Evolutionary conservation across 2,329 filamentous ascomycete genomes (phyloP).

Genomic region (Trichophaea hybrida): DNA sequence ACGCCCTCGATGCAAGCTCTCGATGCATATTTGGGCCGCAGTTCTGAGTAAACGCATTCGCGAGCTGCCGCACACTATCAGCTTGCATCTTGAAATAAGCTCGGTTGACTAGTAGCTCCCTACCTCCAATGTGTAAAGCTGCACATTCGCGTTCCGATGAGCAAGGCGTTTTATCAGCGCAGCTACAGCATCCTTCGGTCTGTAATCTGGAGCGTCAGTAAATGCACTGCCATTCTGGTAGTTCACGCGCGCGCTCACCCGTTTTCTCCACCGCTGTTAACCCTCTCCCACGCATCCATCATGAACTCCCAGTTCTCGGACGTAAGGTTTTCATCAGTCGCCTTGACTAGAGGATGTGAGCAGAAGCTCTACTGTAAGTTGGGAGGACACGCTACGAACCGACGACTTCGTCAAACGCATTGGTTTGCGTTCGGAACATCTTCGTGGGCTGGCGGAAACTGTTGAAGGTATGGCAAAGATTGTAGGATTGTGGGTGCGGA

Average conservation of each 20-base stretch:
- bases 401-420: constrained; percentile 56
- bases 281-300: constrained; percentile 35
- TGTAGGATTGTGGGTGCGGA: background rate
- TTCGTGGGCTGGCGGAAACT: background rate
- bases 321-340: constrained; percentile 95
- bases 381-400: constrained; percentile 36
- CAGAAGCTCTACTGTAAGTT: background rate
- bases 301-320: constrained; percentile 57
- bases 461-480: background rate
- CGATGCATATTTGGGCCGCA: constrained; percentile 76
- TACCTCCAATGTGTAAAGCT: constrained; percentile 84
- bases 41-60: constrained; percentile 82
- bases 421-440: constrained; percentile 50
- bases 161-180: constrained; percentile 84
- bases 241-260: constrained; percentile 26
- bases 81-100: background rate
- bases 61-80: constrained; percentile 43
- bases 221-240: background rate
- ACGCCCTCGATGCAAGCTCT: constrained; percentile 78
- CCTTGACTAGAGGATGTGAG: constrained; percentile 43
- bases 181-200: constrained; percentile 70
- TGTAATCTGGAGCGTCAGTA: constrained; percentile 24
- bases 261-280: constrained; percentile 31
- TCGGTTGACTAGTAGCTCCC: constrained; percentile 15
- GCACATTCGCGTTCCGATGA: constrained; percentile 89